Percentiles rank a stretch among this genome's conserved stretches.
Evolutionary conservation across 305 asterid genomes (phyloP).

Genomic region (Rubia balearica): DNA sequence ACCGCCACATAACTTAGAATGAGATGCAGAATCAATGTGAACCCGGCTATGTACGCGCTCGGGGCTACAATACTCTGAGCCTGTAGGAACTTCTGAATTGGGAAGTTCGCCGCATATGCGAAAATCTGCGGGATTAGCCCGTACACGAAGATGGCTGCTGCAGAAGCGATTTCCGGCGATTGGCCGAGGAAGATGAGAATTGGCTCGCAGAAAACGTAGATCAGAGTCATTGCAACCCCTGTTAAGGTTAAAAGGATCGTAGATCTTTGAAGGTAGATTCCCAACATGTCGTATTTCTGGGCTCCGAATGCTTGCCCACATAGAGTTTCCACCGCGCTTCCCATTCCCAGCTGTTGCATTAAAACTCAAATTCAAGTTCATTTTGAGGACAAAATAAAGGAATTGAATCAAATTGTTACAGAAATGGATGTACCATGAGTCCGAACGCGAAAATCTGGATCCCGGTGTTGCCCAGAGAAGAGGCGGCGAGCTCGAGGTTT

Average conservation of each 20-base stretch:
- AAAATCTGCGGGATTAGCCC: conserved; percentile 10
- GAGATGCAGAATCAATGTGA: neutral
- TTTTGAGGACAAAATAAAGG: neutral
- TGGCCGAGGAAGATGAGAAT: conserved; percentile 16
- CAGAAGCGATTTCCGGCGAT: conserved; percentile 10
- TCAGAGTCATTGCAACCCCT: neutral
- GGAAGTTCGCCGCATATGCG: conserved; percentile 3
- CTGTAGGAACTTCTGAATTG: conserved; percentile 3
- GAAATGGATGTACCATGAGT: conserved; percentile 6
- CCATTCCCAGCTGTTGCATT: conserved; percentile 20
- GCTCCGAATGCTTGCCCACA: conserved; percentile 29
- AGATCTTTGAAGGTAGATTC: conserved; percentile 24
- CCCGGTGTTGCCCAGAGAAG: conserved; percentile 13
- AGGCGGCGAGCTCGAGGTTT: conserved; percentile 9
- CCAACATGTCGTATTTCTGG: conserved; percentile 17
- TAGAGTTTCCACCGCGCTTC: conserved; percentile 22
- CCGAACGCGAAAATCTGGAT: conserved; percentile 16
- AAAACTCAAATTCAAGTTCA: neutral
- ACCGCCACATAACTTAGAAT: neutral
- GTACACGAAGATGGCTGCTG: conserved; percentile 8
- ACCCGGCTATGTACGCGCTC: conserved; percentile 6
- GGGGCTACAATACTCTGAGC: conserved; percentile 5
- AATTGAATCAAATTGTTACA: neutral
- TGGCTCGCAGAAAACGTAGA: conserved; percentile 18
- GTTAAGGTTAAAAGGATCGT: conserved; percentile 12